Base-by-base conservation (phyloP, 208 protist genomes). In the Trypanosoma scelopori region DNA sequence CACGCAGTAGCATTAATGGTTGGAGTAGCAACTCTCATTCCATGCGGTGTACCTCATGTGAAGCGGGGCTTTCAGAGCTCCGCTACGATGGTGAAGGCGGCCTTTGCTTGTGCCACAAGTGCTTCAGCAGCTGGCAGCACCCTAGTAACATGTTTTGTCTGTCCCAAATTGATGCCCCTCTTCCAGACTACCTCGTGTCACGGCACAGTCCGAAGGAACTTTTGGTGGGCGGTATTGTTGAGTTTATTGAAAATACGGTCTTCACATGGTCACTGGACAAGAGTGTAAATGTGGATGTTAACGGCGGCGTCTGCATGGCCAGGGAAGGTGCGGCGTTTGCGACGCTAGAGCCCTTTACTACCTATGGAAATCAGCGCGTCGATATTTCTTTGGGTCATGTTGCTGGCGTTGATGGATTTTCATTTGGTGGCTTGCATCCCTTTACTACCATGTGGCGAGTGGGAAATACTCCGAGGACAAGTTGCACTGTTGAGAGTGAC, bases 91-190 rank as follows among this genome's bases (percentile, higher is more conserved):
- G 82, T 49, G 84, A 95, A 50, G 73, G 57, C 79, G 52, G 74
- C 62, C 16, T 71, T 56, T 66, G 45, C 32, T 78, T 96, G 35
- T 96, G 91, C 59, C 69, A 77, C 15, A 66, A 71, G 46, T 96
- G 91, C 61, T 96, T 96, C 73, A 81, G 69, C 27, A 81, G 71
- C 35, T 96, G 91, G 91, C 84, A 85, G 51, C 70, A 76, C 30
- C 87, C 91, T 9, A 84, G 85, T 63, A 62, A 77, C 37, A 77
- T 92, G 51, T 94, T 94, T 70, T 86, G 81, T 57, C 50, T 80
- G 15, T 64, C 63, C 43, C 58, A 51, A 27, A 20, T 39, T 7
- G 74, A 71, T 15, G 18, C 63, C 1, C 55, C 61, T 23, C 47
- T 87, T 25, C 78, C 85, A n/a, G 76, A 76, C 47, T 94, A 90